Evolutionary conservation across 768 basidiomycete species (phyloP).

Genomic region (Pisolithus sp.): DNA sequence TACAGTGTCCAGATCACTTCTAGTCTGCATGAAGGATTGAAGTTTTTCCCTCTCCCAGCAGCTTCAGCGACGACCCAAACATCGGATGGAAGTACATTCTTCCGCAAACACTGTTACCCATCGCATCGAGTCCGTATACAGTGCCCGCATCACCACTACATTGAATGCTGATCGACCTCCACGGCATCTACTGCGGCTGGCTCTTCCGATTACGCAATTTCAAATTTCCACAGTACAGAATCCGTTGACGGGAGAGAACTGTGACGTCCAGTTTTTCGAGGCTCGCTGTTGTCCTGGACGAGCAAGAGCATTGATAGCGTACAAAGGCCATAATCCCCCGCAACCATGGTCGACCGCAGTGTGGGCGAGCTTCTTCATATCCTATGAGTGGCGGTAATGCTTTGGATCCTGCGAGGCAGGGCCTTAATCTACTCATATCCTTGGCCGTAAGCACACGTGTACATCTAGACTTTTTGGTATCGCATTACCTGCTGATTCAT

Average conservation of each 20-base stretch:
- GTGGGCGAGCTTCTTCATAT: too few relatives aligned
- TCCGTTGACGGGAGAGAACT: slow-evolving; percentile 74
- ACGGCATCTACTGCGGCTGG: slow-evolving; percentile 72
- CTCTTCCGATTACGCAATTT: slow-evolving; percentile 78
- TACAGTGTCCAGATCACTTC: slow-evolving; percentile 51
- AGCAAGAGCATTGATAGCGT: too few relatives aligned
- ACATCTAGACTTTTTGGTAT: too few relatives aligned
- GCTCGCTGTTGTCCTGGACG: too few relatives aligned
- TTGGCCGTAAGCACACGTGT: too few relatives aligned
- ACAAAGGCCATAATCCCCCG: too few relatives aligned
- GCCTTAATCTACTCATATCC: too few relatives aligned
- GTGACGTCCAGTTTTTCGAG: too few relatives aligned
- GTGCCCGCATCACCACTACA: slow-evolving; percentile 80
- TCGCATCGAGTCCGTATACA: slow-evolving; percentile 58
- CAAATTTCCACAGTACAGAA: slow-evolving; percentile 71
- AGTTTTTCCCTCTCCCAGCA: slow-evolving; percentile 30
- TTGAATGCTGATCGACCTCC: slow-evolving; percentile 46
- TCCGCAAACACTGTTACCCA: slow-evolving; percentile 35
- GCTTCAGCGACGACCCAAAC: slow-evolving; percentile 7
- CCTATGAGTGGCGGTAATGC: too few relatives aligned
- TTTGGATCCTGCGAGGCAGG: too few relatives aligned
- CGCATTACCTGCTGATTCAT: too few relatives aligned
- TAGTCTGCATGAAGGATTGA: slow-evolving; percentile 32
- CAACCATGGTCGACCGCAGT: too few relatives aligned
- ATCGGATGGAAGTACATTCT: background rate